Evolutionary conservation across 345 rosid genomes (phyloP), one percentile per base, ranked within the genome.

Genomic region (Brassica carinata): DNA sequence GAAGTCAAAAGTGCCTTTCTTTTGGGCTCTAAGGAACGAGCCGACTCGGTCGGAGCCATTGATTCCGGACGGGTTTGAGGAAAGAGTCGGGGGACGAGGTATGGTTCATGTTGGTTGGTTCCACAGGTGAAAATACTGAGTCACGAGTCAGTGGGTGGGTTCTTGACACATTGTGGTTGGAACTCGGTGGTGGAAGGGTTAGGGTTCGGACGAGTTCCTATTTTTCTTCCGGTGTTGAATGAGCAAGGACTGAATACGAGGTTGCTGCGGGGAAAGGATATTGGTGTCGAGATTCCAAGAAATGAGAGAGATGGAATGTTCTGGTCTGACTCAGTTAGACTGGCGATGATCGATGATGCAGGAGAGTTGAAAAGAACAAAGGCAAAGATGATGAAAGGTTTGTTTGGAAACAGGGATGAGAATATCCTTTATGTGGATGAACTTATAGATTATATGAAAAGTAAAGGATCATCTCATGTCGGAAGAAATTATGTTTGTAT

Each of bases 191-290:
- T 88, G 10, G 91, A 88, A 67, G 87, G 84, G 8, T 71, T 88
- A 31, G 74, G 67, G 0, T 78, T 77, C 4, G 88, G 86, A 7
- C 64, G 79, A 43, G 80, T 82, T 38, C 69, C 87, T 58, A 74
- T 88, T 2, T 55, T 81, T 45, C 30, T 87, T 2, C 88, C 87
- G 0, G 82, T 84, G 63, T 5, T 78, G 71, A 69, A 79, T 57
- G 90, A 86, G 43, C 90, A 89, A 69, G 90, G 92, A 30, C 62
- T 87, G 0, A 85, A 79, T 30, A 82, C 86, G 3, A 83, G 86
- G 77, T 51, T 85, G 18, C 76, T 89, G 53, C 77, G 74, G 0
- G 87, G 48, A 30, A 85, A 78, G 63, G 79, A 78, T 23, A 43
- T 89, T 0, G 92, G 90, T 5, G 31, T 83, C 26, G 86, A 84